A percentile compares a stretch with the other conserved stretches of the same genome.
phyloP scores from a whole-genome alignment of 108 stramenopile genomes.

The Cylindrotheca fusiformis region DNA sequence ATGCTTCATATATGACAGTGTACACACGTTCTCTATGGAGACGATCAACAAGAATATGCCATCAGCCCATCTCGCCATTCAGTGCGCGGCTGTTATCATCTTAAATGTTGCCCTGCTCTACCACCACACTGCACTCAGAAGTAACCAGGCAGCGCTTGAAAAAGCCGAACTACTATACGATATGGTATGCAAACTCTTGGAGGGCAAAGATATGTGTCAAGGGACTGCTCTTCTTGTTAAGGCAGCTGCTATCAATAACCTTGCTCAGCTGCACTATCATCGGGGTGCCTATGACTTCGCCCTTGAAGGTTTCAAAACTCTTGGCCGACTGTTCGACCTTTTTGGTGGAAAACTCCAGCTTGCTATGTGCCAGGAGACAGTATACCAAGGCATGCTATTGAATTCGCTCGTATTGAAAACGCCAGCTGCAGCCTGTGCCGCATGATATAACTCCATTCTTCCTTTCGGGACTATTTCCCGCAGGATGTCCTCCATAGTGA shows the following conservation, averaged over 20 bases:
- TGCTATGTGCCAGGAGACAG: neutral
- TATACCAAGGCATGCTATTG: neutral
- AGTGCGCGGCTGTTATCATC: conserved; percentile 18
- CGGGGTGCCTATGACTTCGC: conserved; percentile 8
- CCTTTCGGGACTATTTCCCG: no score
- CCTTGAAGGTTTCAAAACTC: conserved; percentile 3
- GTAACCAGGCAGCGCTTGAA: neutral
- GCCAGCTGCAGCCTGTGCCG: neutral
- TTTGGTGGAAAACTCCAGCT: neutral
- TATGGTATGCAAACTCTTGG: conserved; percentile 7
- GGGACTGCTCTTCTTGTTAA: conserved; percentile 7
- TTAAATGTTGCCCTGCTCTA: conserved; percentile 21
- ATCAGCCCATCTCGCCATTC: conserved; percentile 8
- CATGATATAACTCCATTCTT: no score
- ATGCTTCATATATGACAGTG: neutral
- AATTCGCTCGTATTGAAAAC: neutral
- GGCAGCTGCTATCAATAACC: conserved; percentile 18
- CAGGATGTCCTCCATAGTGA: neutral
- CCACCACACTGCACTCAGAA: conserved; percentile 1
- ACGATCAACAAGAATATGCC: neutral
- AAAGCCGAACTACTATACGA: conserved; percentile 13
- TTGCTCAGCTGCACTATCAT: conserved; percentile 11
- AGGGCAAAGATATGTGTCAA: neutral
- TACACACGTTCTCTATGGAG: neutral
- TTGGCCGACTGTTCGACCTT: neutral